Conservation (phyloP, 2,329 filamentous ascomycete species). For the Cladobotryum mycophilum region DNA sequence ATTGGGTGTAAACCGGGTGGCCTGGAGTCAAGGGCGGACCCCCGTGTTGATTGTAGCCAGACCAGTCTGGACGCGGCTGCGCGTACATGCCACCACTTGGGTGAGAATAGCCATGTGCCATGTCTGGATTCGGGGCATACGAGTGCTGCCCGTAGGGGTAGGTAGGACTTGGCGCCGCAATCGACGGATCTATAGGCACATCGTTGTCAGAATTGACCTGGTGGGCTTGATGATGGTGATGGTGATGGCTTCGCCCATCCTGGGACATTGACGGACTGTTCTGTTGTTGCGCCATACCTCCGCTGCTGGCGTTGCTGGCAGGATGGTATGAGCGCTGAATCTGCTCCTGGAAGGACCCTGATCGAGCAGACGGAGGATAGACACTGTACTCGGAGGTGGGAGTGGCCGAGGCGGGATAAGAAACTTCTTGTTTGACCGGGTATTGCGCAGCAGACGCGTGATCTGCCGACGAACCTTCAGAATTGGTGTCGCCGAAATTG, state of each 20-base stretch:
- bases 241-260: slow-evolving; percentile 56
- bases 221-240: slow-evolving; percentile 58
- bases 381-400: slow-evolving; percentile 85
- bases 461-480: slow-evolving; percentile 86
- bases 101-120: slow-evolving; percentile 71
- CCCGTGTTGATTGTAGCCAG: slow-evolving; percentile 54
- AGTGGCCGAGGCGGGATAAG: slow-evolving; percentile 71
- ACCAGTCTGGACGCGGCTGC: slow-evolving; percentile 71
- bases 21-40: slow-evolving; percentile 44
- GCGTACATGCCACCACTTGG: slow-evolving; percentile 57
- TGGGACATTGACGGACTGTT: slow-evolving; percentile 95
- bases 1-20: slow-evolving; percentile 49
- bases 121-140: slow-evolving; percentile 78
- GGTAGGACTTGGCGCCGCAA: slow-evolving; percentile 85
- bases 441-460: slow-evolving; percentile 90
- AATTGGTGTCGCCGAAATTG: slow-evolving; percentile 62
- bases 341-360: slow-evolving; percentile 81
- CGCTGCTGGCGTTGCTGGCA: slow-evolving; percentile 64
- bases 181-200: slow-evolving; percentile 98
- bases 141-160: slow-evolving; percentile 81
- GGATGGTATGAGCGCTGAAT: slow-evolving; percentile 79
- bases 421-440: slow-evolving; percentile 73
- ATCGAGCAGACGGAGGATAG: slow-evolving; percentile 69
- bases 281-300: slow-evolving; percentile 93
- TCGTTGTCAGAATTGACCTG: slow-evolving; percentile 89